These are phyloP conservation scores for Mycena haematopus DNA, from an alignment of 768 basidiomycete genomes.

Conservation along the genomic window DNA sequence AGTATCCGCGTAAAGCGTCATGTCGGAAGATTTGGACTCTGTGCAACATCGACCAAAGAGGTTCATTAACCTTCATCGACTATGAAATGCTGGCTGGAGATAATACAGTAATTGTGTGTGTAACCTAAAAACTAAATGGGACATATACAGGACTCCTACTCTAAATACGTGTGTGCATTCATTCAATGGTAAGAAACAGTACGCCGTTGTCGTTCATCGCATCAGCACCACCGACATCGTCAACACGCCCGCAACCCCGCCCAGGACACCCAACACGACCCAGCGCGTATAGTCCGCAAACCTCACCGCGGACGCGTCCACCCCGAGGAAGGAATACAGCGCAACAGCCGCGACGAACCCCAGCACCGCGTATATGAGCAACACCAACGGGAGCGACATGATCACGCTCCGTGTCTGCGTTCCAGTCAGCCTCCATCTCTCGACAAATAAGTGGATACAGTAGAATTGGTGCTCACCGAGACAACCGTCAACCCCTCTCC, in stretches of 20 bases:
- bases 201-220: slow-evolving; percentile 11
- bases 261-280: slow-evolving; percentile 68
- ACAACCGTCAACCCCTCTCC: slow-evolving; percentile 61
- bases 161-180: too few species aligned
- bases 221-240: slow-evolving; percentile 55
- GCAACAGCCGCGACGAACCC: slow-evolving; percentile 71
- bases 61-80: too few species aligned
- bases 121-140: too few species aligned
- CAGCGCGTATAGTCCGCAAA: slow-evolving; percentile 69
- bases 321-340: slow-evolving; percentile 68
- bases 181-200: too few species aligned
- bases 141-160: too few species aligned
- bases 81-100: too few species aligned
- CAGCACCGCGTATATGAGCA: slow-evolving; percentile 72
- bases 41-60: too few species aligned
- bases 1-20: too few species aligned
- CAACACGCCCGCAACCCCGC: slow-evolving; percentile 67
- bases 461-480: slow-evolving; percentile 49
- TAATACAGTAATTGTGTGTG: too few species aligned
- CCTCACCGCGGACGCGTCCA: slow-evolving; percentile 42
- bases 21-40: too few species aligned
- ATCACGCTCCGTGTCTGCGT: slow-evolving; percentile 64
- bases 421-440: neutral
- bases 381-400: slow-evolving; percentile 75
- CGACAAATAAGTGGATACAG: neutral